Evolutionary conservation across 2,329 filamentous ascomycete genomes (phyloP), one percentile per base, ranked within the genome.

Genomic region (Didymella pomorum): DNA sequence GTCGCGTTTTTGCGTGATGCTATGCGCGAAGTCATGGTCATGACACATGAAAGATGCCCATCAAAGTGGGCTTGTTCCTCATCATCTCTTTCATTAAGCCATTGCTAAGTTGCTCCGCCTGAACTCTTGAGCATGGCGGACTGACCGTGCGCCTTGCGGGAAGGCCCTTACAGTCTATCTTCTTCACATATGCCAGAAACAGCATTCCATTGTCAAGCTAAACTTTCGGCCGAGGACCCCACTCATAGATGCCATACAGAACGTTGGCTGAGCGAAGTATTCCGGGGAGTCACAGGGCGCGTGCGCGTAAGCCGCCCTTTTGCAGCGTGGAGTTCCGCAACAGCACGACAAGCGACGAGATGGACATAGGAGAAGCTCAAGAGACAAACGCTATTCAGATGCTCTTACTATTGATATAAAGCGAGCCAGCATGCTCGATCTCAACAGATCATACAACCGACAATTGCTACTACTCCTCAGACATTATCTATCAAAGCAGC

Each of bases 241-340:
- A 21, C 16, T 39, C 35, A 39, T 5, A 18, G 3, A 3, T 8
- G 35, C 35, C n/a, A 41, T 4, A 23, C 11, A 16, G 21, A 42
- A 31, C 29, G 4, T 14, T 21, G 16, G 1, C 7, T 25, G 20
- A 23, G 12, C 14, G 20, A 23, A 42, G 39, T 25, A n/a, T 3
- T 16, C 3, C 11, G 14, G 2, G 7, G 20, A 11, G 20, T 29
- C 9, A 28, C 10, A 21, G 11, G 35, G 25, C 35, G 25, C 25
- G 29, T 47, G 25, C 25, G n/a, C 25, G 44, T 47, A 47, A 49
- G 25, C 47, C 47, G 47, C 47, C 47, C 47, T 28, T 49, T 39
- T 41, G 6, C 21, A 20, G 6, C 7, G 33, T 28, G 35, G 33
- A 39, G 28, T 23, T 29, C 47, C 35, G 23, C 47, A 39, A 39